phyloP scores from a whole-genome alignment of 2,329 filamentous ascomycete genomes.

The Ceratocystis lukuohia region DNA sequence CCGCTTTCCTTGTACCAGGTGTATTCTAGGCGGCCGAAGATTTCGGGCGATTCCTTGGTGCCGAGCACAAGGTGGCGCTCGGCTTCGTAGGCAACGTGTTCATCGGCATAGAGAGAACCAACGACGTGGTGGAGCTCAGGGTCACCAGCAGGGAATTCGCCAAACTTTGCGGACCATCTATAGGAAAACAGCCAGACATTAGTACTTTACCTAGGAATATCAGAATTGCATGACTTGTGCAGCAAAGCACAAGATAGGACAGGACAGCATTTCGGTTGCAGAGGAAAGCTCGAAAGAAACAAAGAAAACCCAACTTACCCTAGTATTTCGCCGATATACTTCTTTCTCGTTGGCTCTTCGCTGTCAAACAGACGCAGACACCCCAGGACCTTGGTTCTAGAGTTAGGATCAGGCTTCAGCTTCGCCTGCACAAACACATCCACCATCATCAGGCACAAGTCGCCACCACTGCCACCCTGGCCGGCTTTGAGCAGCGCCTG shows the following conservation, averaged over 20 bases:
- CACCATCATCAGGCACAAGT: conserved; percentile 73
- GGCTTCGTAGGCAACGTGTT: conserved; percentile 84
- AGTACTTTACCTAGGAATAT: background rate
- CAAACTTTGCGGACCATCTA: conserved; percentile 70
- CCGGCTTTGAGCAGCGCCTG: conserved; percentile 76
- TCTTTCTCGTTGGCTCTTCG: conserved; percentile 83
- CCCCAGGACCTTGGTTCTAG: conserved; percentile 62
- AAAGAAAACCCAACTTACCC: conserved; percentile 36
- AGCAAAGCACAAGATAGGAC: background rate
- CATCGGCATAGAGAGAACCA: conserved; percentile 79
- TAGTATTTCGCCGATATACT: conserved; percentile 77
- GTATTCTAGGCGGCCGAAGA: conserved; percentile 74
- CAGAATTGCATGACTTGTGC: background rate
- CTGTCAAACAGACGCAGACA: conserved; percentile 67
- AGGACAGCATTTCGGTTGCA: too few relatives aligned
- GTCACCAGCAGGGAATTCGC: conserved; percentile 81
- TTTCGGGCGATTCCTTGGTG: conserved; percentile 73
- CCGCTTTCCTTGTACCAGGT: conserved; percentile 77
- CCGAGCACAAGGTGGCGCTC: conserved; percentile 81
- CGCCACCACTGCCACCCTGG: conserved; percentile 87
- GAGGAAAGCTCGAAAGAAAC: background rate
- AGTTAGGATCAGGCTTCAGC: conserved; percentile 59
- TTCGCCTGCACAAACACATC: conserved; percentile 85
- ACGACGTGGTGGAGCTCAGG: conserved; percentile 88
- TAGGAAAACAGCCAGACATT: conserved; percentile 8